Evolutionary conservation across 345 rosid genomes (phyloP).

Genomic region (Acer negundo): DNA sequence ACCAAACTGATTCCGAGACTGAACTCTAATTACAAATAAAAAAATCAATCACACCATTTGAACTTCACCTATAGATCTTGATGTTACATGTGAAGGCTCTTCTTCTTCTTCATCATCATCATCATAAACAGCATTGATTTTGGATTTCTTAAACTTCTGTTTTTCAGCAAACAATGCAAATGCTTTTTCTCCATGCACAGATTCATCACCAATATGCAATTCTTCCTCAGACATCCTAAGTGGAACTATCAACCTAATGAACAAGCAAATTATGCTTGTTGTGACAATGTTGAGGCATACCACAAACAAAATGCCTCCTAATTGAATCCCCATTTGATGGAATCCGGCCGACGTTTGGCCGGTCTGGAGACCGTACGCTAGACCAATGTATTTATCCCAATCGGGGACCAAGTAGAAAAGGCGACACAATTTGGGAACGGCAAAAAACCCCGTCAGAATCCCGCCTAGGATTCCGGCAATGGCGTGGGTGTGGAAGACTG

Average conservation of each 20-base stretch:
- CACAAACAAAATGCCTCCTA: conserved; percentile 37
- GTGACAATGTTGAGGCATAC: conserved; percentile 31
- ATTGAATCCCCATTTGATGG: conserved; percentile 44
- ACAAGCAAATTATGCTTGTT: conserved; percentile 43
- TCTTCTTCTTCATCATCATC: conserved; percentile 16
- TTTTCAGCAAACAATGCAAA: conserved; percentile 32
- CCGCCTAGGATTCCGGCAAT: conserved; percentile 49
- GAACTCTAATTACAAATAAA: too few species aligned
- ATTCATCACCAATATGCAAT: conserved; percentile 30
- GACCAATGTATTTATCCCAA: conserved; percentile 44
- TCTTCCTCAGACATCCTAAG: conserved; percentile 41
- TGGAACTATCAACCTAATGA: conserved; percentile 35
- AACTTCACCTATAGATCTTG: conserved; percentile 25
- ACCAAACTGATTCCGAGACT: too few species aligned
- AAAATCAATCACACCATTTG: conserved; percentile 15
- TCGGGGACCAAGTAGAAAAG: conserved; percentile 43
- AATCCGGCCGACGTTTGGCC: conserved; percentile 31
- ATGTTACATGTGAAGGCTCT: conserved; percentile 18
- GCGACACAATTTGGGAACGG: conserved; percentile 48
- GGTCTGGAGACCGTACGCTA: conserved; percentile 41
- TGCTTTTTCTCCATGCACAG: conserved; percentile 44
- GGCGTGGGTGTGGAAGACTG: conserved; percentile 60
- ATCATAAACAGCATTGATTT: conserved; percentile 30
- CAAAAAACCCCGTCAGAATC: conserved; percentile 47
- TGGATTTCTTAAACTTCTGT: conserved; percentile 19